Evolutionary conservation across 306 rosid species (phyloP).

Genomic region (Cicer arietinum): DNA sequence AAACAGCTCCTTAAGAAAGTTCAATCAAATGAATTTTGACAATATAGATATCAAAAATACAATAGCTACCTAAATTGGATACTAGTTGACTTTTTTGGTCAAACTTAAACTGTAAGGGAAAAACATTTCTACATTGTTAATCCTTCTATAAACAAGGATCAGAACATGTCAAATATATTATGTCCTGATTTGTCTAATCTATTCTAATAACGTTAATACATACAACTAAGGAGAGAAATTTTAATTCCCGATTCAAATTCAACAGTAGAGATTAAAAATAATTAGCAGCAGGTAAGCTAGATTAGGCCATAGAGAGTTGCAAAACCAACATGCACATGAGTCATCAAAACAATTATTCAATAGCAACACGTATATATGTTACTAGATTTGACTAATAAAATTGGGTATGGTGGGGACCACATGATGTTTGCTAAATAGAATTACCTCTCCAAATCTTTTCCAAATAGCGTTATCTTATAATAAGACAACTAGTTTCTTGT

Average conservation of each 20-base stretch:
- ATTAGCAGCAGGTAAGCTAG: conserved; percentile 27
- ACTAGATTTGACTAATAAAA: conserved; percentile 35
- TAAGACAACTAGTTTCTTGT: conserved; percentile 1
- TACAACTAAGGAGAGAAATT: no score
- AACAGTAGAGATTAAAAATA: not conserved
- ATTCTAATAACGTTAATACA: no score
- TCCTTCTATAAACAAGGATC: no score
- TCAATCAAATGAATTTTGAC: not conserved
- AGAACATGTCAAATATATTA: no score
- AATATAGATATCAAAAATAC: conserved; percentile 17
- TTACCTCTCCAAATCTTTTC: conserved; percentile 21
- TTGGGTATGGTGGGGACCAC: conserved; percentile 43
- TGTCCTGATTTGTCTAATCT: no score
- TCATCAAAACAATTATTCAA: conserved; percentile 26
- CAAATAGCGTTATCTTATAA: conserved; percentile 20
- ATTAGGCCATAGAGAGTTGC: conserved; percentile 35
- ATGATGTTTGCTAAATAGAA: conserved; percentile 27
- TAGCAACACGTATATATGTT: not conserved
- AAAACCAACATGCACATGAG: conserved; percentile 17
- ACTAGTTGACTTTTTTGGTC: conserved; percentile 24
- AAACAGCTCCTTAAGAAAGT: conserved; percentile 36
- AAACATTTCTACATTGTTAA: no score
- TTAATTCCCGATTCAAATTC: no score
- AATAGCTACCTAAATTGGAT: conserved; percentile 1
- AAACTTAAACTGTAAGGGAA: no score